phyloP scores from a whole-genome alignment of 768 basidiomycete genomes.

The Boletus pseudopeckii region DNA sequence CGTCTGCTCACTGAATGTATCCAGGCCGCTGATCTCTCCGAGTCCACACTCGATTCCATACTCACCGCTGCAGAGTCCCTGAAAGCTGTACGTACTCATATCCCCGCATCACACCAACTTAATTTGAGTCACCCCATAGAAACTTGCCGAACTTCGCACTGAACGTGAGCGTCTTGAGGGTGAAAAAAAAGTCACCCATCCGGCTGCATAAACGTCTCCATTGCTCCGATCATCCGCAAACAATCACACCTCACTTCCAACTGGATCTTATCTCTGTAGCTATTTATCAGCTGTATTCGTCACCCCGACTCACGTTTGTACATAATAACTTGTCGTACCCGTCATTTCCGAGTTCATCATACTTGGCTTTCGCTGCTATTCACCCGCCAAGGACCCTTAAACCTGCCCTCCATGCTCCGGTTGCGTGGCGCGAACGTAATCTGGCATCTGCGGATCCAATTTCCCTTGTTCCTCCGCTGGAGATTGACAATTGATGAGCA shows the following conservation, averaged over 20 bases:
- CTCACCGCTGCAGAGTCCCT: slow-evolving; percentile 54
- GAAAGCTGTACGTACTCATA: slow-evolving; percentile 47
- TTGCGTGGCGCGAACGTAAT: slow-evolving; percentile 44
- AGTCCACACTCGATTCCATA: slow-evolving; percentile 62
- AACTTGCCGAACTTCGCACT: slow-evolving; percentile 25
- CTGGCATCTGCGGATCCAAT: slow-evolving; percentile 54
- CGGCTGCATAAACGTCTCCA: slow-evolving; percentile 26
- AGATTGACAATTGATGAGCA: slow-evolving; percentile 9
- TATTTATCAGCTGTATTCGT: background rate
- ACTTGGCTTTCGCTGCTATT: too few species aligned
- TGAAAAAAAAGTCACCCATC: slow-evolving; percentile 36
- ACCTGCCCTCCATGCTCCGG: slow-evolving; percentile 14
- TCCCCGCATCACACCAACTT: background rate
- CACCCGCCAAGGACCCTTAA: slow-evolving; percentile 5
- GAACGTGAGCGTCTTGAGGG: slow-evolving; percentile 42
- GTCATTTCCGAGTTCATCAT: background rate
- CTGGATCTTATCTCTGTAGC: slow-evolving; percentile 29
- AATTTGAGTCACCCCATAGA: slow-evolving; percentile 25
- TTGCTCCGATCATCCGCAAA: slow-evolving; percentile 15
- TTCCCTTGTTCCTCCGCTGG: slow-evolving; percentile 74
- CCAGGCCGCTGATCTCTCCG: slow-evolving; percentile 62
- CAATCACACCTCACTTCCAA: slow-evolving; percentile 24
- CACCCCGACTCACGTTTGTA: background rate
- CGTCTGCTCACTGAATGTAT: background rate
- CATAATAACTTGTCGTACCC: background rate